A percentile compares a stretch with the other conserved stretches of the same genome.
Conservation (phyloP, 257 asterid species). For the Solanum medicagineum region DNA sequence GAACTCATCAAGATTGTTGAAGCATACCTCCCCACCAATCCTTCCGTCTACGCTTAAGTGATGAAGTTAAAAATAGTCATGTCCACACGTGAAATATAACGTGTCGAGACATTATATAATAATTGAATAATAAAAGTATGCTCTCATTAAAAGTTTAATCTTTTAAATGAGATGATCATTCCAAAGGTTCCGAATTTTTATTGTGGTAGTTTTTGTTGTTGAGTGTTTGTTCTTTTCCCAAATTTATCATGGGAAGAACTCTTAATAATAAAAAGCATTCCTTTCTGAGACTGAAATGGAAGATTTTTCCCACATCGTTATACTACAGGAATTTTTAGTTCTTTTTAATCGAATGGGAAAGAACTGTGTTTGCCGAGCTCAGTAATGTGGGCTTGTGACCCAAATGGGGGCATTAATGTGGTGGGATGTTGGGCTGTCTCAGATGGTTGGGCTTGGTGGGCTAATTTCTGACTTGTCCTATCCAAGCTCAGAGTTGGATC, state of each 20-base stretch:
- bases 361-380: rapidly evolving
- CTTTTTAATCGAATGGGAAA: neutral
- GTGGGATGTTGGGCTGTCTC: neutral
- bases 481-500: neutral
- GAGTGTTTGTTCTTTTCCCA: neutral
- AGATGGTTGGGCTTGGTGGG: neutral
- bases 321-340: neutral
- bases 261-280: neutral
- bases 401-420: neutral
- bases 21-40: constrained; percentile 12
- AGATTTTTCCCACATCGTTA: neutral
- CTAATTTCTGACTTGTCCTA: neutral
- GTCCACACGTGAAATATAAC: too few species aligned
- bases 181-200: too few species aligned
- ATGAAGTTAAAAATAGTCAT: neutral
- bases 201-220: too few species aligned
- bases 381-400: neutral
- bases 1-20: constrained; percentile 24
- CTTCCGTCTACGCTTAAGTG: neutral
- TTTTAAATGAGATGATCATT: too few species aligned
- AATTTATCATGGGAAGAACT: neutral
- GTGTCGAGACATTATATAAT: neutral
- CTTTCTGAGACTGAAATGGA: too few species aligned
- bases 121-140: neutral
- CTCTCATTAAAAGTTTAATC: neutral